Evolutionary conservation across 225 moss, liverwort and hornwort genomes (phyloP), one percentile per base, ranked within the genome.

Genomic region (Marchantia polymorpha): DNA sequence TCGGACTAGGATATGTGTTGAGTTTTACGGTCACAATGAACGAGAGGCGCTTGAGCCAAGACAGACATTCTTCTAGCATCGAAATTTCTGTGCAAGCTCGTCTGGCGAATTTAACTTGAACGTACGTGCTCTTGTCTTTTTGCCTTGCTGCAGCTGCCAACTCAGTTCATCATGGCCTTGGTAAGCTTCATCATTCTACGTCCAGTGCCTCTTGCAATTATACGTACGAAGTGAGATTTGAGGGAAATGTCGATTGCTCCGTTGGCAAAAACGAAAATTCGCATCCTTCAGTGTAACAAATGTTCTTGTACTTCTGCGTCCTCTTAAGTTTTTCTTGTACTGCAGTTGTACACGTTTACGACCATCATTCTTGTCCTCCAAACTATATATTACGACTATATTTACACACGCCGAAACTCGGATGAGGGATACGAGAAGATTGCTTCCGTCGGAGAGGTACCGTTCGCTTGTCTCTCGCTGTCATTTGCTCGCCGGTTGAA

Each of bases 111-210:
- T 15, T 58, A 16, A 4, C 58, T 14, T 58, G 3, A 5, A 58
- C 56, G 15, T 12, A 56, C 10, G 64, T 6, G 26, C n/a, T 23
- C 14, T 73, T 12, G 12, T 26, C 27, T 3, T 73, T 29, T 6
- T 73, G 54, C 73, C 25, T 56, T 27, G 60, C 81, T 54, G 64
- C 85, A 91, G 91, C 91, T 96, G 48, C 96, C 96, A 26, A 96
- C 96, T 16, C 96, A 96, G 85, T 92, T 96, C 78, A 92, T 94
- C 85, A 96, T 92, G 96, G 96, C 96, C 63, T 1, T 91, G 81
- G 91, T 91, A 82, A 74, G 81, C 71, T 46, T 16, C 46, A 51
- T 19, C 30, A 29, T 31, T 3, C 12, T 12, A 16, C 0, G 12
- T 30, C 9, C 46, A 7, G 16, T 5, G 10, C 19, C 7, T 46